Conservation (phyloP, 148 eudicot genomes). For the Chenopodium formosanum region DNA sequence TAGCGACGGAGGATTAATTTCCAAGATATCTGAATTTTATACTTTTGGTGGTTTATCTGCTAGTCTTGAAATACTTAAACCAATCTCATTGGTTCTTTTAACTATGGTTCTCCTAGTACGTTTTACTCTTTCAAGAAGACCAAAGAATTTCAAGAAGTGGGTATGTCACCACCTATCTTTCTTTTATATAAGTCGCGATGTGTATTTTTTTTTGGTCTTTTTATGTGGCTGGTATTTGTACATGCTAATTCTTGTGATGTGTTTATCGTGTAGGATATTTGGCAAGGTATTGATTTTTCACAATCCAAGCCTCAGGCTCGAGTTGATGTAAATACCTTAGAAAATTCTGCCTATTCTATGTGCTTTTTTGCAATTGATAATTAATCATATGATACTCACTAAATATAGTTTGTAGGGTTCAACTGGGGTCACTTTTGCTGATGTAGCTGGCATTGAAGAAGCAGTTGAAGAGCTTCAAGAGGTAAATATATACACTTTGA, state of each 20-base stretch:
- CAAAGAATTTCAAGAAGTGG: slow-evolving; percentile 89
- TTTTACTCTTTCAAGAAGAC: slow-evolving; percentile 79
- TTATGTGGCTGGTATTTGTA: neutral
- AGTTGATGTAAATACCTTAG: slow-evolving; percentile 66
- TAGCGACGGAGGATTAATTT: slow-evolving; percentile 54
- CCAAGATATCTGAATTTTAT: slow-evolving; percentile 55
- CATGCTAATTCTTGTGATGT: slow-evolving; percentile 16
- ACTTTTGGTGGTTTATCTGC: slow-evolving; percentile 67
- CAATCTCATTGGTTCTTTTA: slow-evolving; percentile 56
- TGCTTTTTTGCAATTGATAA: neutral
- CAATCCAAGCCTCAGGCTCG: slow-evolving; percentile 95
- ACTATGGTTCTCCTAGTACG: slow-evolving; percentile 71
- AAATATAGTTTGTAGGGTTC: slow-evolving; percentile 54
- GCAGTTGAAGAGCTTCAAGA: slow-evolving; percentile 98
- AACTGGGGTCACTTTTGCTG: slow-evolving; percentile 83
- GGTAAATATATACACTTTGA: slow-evolving; percentile 31
- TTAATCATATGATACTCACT: slow-evolving; percentile 1
- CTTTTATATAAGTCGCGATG: neutral
- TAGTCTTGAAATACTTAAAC: slow-evolving; percentile 53
- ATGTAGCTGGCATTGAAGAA: slow-evolving; percentile 95
- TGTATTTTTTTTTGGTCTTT: neutral
- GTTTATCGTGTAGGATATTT: slow-evolving; percentile 67
- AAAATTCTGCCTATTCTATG: slow-evolving; percentile 5
- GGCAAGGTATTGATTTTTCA: slow-evolving; percentile 91
- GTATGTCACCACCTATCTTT: slow-evolving; percentile 39